Evolutionary conservation across 371 early-diverging fungal species (phyloP).

Genomic region (Coemansia sp.): DNA sequence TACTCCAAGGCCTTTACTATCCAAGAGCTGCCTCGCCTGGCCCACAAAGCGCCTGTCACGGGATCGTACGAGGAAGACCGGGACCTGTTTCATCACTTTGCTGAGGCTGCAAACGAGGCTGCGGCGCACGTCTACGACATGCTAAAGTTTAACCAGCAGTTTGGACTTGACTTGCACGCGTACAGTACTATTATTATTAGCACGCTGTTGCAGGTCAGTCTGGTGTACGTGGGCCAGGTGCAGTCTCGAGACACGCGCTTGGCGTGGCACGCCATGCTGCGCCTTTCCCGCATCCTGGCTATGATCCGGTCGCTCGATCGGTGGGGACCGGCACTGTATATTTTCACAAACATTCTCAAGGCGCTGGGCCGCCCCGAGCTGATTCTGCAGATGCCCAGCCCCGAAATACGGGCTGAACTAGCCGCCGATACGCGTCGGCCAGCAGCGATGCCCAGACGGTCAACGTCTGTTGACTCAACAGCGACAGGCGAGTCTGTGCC

Average conservation of each 20-base stretch:
- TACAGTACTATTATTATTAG: slow-evolving; percentile 32
- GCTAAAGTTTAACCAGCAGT: slow-evolving; percentile 48
- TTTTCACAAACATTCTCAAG: slow-evolving; percentile 49
- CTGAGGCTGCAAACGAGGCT: slow-evolving; percentile 18
- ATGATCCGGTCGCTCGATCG: slow-evolving; percentile 50
- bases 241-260: slow-evolving; percentile 29
- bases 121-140: slow-evolving; percentile 34
- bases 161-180: slow-evolving; percentile 44
- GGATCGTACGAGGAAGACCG: slow-evolving; percentile 31
- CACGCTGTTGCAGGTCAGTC: slow-evolving; percentile 40
- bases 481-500: slow-evolving; percentile 13
- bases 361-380: slow-evolving; percentile 48
- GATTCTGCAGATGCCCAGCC: slow-evolving; percentile 36
- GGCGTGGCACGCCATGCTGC: slow-evolving; percentile 50
- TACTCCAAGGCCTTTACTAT: slow-evolving; percentile 35
- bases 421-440: slow-evolving; percentile 26
- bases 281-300: slow-evolving; percentile 46
- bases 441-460: slow-evolving; percentile 3
- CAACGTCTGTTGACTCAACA: slow-evolving; percentile 24
- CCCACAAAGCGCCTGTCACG: slow-evolving; percentile 12
- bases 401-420: slow-evolving; percentile 30
- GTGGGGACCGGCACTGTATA: slow-evolving; percentile 50
- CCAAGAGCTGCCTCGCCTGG: slow-evolving; percentile 23
- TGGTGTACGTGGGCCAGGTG: slow-evolving; percentile 47
- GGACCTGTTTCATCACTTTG: slow-evolving; percentile 21